These are phyloP conservation scores for Stagonosporopsis tanaceti DNA, from an alignment of 2,329 filamentous ascomycete genomes.

Conservation along the genomic window DNA sequence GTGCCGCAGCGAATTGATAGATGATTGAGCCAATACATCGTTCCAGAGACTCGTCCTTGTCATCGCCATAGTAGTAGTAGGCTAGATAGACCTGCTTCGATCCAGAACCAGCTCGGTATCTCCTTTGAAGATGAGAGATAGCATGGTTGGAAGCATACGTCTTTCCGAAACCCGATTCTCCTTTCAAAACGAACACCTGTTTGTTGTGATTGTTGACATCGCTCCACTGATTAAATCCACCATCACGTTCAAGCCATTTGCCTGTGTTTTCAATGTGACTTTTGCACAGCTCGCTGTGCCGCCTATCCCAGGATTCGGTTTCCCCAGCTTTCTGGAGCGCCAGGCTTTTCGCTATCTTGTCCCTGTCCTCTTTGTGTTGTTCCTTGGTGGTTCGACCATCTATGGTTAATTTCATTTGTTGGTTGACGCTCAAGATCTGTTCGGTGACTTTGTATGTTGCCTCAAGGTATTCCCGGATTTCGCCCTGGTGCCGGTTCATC, in stretches of 20 bases:
- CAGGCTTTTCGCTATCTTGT: constrained; percentile 13
- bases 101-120: background rate
- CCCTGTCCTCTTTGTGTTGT: constrained; percentile 10
- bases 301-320: background rate
- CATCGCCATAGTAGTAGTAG: constrained; percentile 28
- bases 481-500: background rate
- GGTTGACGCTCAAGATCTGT: constrained; percentile 9
- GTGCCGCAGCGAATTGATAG: constrained; percentile 20
- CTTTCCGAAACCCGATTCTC: constrained; percentile 2
- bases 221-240: background rate
- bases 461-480: constrained; percentile 3
- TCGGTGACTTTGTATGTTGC: background rate
- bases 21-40: constrained; percentile 24
- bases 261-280: background rate
- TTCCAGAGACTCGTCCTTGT: constrained; percentile 21
- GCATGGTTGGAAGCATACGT: background rate
- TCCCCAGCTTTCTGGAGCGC: background rate
- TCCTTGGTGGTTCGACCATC: constrained; percentile 19
- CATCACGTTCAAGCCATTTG: constrained; percentile 1
- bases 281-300: constrained; percentile 3
- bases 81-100: constrained; percentile 10
- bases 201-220: background rate
- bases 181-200: background rate
- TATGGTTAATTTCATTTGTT: constrained; percentile 17
- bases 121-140: constrained; percentile 3